Base-by-base conservation (phyloP, 2,329 filamentous ascomycete species). In the Phyllachora maydis region DNA sequence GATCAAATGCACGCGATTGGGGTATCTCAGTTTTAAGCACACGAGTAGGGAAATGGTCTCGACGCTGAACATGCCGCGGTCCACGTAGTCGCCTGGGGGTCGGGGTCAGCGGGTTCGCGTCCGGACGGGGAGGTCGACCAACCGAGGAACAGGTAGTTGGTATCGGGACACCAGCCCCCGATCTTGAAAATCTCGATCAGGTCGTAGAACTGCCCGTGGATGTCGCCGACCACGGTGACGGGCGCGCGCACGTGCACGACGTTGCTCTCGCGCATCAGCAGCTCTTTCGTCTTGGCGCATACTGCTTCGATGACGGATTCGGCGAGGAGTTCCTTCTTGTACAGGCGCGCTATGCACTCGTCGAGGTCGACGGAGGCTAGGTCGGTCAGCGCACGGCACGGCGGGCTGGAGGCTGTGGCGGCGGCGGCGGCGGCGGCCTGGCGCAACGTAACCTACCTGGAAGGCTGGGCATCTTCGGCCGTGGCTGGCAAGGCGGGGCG, bases 181-280 rank as follows among this genome's bases (percentile, higher is more conserved):
- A 98, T 98, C 50, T 82, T 82, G 55, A 98, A 98, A 36, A 98
- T 95, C 60, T 98, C 88, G 35, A 98, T 88, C 54, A 98, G 69
- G 49, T 98, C 88, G 50, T 85, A 95, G 55, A 98, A 98, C 50
- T 98, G 88, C 28, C 88, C 88, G 49, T 98, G 88, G 36, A 98
- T 98, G 47, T 98, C 88, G 35, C 88, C 88, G 18, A 98, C 88
- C 7, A 98, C 88, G 10, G 88, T 98, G 28, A 98, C 81, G 2
- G 88, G 88, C 16, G 88, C 83, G 38, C 71, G 70, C 32, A 98
- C 90, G 48, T 98, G 88, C 30, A 98, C 88, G 32, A 98, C 88
- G 52, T 98, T 98, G 65, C 85, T 95, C 67, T 98, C 88, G 45
- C 90, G 85, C 88, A 98, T 98, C 37, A 98, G 65, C 37, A 98